A percentile compares a stretch with the other conserved stretches of the same genome.
These are phyloP conservation scores for Omphalea diandra DNA, from an alignment of 441 rosid genomes.

Conservation along the genomic window DNA sequence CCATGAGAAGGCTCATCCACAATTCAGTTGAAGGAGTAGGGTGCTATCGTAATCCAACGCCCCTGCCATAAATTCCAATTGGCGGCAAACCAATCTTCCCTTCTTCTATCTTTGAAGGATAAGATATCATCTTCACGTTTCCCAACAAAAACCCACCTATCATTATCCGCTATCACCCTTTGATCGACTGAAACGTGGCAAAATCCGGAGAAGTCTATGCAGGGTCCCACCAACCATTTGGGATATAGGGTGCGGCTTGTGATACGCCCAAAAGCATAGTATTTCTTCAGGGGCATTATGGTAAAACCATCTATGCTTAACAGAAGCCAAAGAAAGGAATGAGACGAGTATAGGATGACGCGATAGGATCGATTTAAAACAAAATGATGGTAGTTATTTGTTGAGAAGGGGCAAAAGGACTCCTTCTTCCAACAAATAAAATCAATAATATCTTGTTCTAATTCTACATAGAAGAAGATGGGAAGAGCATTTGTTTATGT, in stretches of 20 bases:
- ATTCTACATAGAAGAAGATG: conserved; percentile 36
- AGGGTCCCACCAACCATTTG: too few relatives aligned
- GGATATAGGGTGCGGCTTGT: too few relatives aligned
- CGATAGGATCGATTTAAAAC: conserved; percentile 7
- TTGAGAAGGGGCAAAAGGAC: too few relatives aligned
- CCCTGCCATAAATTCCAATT: too few relatives aligned
- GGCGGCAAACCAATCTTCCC: too few relatives aligned
- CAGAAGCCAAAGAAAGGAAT: neutral
- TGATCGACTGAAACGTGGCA: too few relatives aligned
- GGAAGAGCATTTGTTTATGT: conserved; percentile 96
- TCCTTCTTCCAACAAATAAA: too few relatives aligned
- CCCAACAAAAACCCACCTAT: neutral
- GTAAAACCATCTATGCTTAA: neutral
- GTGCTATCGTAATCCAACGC: neutral
- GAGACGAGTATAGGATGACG: neutral
- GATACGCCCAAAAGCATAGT: neutral
- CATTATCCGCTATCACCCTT: neutral
- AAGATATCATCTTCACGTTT: conserved; percentile 1
- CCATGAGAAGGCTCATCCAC: conserved; percentile 20
- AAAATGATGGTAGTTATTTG: neutral
- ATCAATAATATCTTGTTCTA: too few relatives aligned
- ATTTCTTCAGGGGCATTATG: neutral
- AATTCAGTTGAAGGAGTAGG: conserved; percentile 15
- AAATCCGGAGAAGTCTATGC: too few relatives aligned
- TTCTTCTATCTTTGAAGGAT: too few relatives aligned